Evolutionary conservation across 1,284 basidiomycete species (phyloP).

Genomic region (Rhodotorula sp.): DNA sequence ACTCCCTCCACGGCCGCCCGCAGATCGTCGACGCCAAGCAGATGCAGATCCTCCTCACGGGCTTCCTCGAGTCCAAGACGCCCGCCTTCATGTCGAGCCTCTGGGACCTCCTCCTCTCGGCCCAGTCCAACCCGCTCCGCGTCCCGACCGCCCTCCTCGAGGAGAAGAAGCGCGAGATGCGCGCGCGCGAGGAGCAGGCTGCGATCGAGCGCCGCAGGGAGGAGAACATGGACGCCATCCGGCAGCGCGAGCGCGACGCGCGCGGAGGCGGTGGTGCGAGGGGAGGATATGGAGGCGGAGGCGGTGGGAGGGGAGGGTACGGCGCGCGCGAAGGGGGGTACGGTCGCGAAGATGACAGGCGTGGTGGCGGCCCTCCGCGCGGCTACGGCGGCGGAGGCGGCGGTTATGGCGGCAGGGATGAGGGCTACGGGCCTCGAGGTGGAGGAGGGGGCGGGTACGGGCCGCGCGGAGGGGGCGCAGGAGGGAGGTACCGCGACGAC

Average conservation of each 20-base stretch:
- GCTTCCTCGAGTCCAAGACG: conserved; percentile 77
- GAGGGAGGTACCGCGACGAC: conserved; percentile 5
- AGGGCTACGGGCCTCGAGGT: not conserved
- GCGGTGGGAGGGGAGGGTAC: conserved; percentile 53
- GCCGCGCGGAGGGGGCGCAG: conserved; percentile 11
- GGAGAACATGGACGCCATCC: conserved; percentile 46
- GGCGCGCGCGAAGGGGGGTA: conserved; percentile 38
- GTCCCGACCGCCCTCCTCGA: conserved; percentile 93
- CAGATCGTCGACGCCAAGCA: conserved; percentile 87
- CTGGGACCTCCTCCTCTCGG: conserved; percentile 87
- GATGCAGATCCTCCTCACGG: conserved; percentile 91
- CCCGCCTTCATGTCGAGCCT: conserved; percentile 80
- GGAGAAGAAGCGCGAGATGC: conserved; percentile 92
- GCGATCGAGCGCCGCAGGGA: conserved; percentile 60
- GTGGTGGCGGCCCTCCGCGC: too few species aligned
- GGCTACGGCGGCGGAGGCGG: conserved; percentile 3
- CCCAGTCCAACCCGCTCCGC: conserved; percentile 82
- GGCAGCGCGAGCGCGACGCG: conserved; percentile 38
- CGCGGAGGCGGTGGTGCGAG: conserved; percentile 50
- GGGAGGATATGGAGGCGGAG: conserved; percentile 54
- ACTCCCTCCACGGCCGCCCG: not conserved
- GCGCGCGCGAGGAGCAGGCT: conserved; percentile 65
- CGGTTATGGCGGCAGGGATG: conserved; percentile 4
- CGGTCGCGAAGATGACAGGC: not conserved
- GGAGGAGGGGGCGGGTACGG: not conserved